Conservation (phyloP, 129 eudicot species). For the Cynara cardunculus region DNA sequence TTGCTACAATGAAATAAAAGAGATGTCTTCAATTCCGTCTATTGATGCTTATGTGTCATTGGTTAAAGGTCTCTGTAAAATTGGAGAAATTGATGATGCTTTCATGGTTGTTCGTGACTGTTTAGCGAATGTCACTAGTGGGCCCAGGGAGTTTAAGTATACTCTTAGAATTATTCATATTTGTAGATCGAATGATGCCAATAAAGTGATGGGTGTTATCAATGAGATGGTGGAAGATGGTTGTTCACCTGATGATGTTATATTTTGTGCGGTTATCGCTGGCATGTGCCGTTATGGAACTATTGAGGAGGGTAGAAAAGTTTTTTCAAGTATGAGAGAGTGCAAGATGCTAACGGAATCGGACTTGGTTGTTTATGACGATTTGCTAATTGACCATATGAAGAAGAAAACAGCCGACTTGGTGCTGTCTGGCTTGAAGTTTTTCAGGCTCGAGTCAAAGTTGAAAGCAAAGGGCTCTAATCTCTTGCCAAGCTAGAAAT, state of each 20-base stretch:
- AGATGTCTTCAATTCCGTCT: constrained; percentile 52
- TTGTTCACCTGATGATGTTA: constrained; percentile 43
- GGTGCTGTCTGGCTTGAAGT: constrained; percentile 77
- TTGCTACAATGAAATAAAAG: constrained; percentile 62
- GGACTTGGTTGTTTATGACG: constrained; percentile 70
- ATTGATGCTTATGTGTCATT: constrained; percentile 65
- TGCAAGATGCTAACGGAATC: constrained; percentile 58
- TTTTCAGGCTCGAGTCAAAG: constrained; percentile 78
- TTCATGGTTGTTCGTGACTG: constrained; percentile 74
- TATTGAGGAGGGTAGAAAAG: constrained; percentile 77
- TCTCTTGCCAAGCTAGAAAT: constrained; percentile 46
- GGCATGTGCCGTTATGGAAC: constrained; percentile 93
- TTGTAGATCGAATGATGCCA: constrained; percentile 69
- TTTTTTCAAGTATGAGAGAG: constrained; percentile 57
- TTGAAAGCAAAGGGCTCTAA: constrained; percentile 69
- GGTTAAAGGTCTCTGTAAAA: constrained; percentile 67
- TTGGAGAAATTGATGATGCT: constrained; percentile 76
- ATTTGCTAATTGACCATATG: constrained; percentile 75
- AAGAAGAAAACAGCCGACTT: constrained; percentile 84
- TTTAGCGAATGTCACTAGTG: constrained; percentile 61
- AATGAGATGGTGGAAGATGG: constrained; percentile 74
- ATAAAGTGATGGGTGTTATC: constrained; percentile 59
- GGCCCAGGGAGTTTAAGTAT: constrained; percentile 81
- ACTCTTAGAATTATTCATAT: constrained; percentile 57
- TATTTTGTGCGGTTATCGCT: constrained; percentile 57